Evolutionary conservation across 352 stramenopile genomes (phyloP).

Genomic region (Globisporangium spinosum): DNA sequence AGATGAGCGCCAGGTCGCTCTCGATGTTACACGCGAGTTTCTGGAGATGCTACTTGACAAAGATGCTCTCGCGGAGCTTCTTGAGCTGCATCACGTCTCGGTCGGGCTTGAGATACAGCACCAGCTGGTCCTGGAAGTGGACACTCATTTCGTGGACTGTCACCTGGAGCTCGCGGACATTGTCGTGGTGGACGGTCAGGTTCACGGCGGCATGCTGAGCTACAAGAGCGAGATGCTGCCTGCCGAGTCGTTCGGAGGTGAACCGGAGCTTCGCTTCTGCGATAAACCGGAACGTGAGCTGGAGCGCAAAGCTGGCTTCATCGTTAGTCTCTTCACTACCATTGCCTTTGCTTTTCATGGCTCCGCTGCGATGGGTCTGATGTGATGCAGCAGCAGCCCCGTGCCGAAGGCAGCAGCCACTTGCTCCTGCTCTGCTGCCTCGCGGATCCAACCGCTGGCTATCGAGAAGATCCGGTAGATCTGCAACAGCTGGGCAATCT

Average conservation of each 20-base stretch:
- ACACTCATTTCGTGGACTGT: slow-evolving; percentile 46
- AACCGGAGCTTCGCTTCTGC: slow-evolving; percentile 40
- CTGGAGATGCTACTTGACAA: slow-evolving; percentile 53
- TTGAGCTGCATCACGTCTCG: slow-evolving; percentile 51
- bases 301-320: slow-evolving; percentile 41
- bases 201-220: slow-evolving; percentile 43
- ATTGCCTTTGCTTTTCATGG: neutral
- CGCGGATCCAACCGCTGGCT: slow-evolving; percentile 13
- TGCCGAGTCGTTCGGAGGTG: slow-evolving; percentile 31
- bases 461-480: slow-evolving; percentile 20
- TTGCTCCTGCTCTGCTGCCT: slow-evolving; percentile 2
- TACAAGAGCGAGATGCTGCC: slow-evolving; percentile 32
- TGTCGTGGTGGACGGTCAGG: slow-evolving; percentile 43
- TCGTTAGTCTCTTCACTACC: slow-evolving; percentile 4
- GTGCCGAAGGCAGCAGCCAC: neutral
- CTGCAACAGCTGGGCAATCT: slow-evolving; percentile 34
- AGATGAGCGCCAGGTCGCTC: slow-evolving; percentile 37
- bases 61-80: slow-evolving; percentile 30
- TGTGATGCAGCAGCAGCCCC: slow-evolving; percentile 2
- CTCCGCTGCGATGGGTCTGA: slow-evolving; percentile 8
- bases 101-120: slow-evolving; percentile 51
- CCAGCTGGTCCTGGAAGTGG: slow-evolving; percentile 39
- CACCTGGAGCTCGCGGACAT: slow-evolving; percentile 40
- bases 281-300: slow-evolving; percentile 52
- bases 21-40: slow-evolving; percentile 40